phyloP scores from a whole-genome alignment of 441 rosid species.

The Geranium incanum region DNA sequence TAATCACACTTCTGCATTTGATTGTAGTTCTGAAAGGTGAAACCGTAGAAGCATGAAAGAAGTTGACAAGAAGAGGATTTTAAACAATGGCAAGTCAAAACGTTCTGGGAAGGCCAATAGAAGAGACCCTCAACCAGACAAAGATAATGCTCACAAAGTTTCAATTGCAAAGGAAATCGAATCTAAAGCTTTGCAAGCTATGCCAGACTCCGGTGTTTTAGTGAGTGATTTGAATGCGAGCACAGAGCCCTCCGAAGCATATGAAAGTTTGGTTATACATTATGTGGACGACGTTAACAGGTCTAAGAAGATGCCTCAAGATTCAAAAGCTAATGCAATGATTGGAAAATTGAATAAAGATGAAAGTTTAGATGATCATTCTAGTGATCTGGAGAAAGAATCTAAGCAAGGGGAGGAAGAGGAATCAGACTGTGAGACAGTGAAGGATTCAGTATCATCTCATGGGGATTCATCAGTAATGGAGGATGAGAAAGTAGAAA shows the following conservation, averaged over 20 bases:
- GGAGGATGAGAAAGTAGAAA: constrained; percentile 53
- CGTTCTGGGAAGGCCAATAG: constrained; percentile 34
- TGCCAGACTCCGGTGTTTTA: constrained; percentile 27
- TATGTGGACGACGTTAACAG: constrained; percentile 51
- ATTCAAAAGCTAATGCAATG: constrained; percentile 21
- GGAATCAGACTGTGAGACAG: constrained; percentile 44
- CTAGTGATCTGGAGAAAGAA: constrained; percentile 41
- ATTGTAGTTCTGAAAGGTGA: constrained; percentile 20
- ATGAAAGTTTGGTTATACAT: constrained; percentile 43
- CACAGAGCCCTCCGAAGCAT: constrained; percentile 36
- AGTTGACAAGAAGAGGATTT: constrained; percentile 38
- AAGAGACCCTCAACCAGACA: constrained; percentile 32
- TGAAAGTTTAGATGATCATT: constrained; percentile 31
- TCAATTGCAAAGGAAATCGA: constrained; percentile 31
- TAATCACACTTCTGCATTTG: constrained; percentile 18
- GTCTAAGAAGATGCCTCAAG: constrained; percentile 36
- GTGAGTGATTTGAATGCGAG: constrained; percentile 41
- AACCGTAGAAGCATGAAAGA: constrained; percentile 38
- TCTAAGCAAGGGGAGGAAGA: constrained; percentile 39
- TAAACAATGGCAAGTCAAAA: constrained; percentile 26
- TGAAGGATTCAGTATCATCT: constrained; percentile 54
- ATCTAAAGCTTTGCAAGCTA: constrained; percentile 28
- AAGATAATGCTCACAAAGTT: constrained; percentile 26
- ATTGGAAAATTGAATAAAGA: constrained; percentile 15
- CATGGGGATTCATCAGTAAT: constrained; percentile 42